Base-by-base conservation (phyloP, 108 stramenopile genomes). In the Conticribra weissflogii region DNA sequence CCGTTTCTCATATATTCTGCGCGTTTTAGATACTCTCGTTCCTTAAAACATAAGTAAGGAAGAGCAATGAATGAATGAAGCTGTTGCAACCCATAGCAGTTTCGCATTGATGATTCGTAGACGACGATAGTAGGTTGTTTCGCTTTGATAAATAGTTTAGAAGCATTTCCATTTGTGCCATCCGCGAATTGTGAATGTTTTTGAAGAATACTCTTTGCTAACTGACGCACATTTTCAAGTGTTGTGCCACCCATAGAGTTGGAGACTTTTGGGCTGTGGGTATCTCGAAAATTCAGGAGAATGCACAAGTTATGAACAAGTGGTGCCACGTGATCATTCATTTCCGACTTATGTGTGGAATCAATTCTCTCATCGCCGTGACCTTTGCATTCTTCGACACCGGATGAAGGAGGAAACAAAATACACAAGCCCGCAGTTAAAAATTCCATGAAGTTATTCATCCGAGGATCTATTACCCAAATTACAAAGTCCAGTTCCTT, bases 281-380 rank as follows among this genome's bases (percentile, higher is more conserved):
- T n/a, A n/a, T 80, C 79, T 63, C 74, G 15, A 64, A 80, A 80
- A 50, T 80, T 80, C 30, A 80, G 68, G 1, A 80, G 74, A n/a
- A 80, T 71, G 31, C 79, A 80, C 34, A 80, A 41, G 63, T 64
- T 63, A 44, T 71, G 74, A 45, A 64, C 23, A 2, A 64, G 53
- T 12, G 71, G 28, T n/a, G 62, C 2, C 3, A 17, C 17, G n/a
- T 57, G 23, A 16, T 17, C 17, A 12, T 4, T 27, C 4, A 1
- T 31, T 57, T 31, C 28, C 18, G 56, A n/a, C 29, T 17, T 51
- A 21, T 3, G n/a, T 2, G 30, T 22, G 18, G n/a, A n/a, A n/a
- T 68, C 31, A 54, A 30, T 21, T 18, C 29, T 64, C 60, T 76
- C 69, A 34, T 30, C 51, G 31, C 22, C 30, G 25, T n/a, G 51